phyloP scores from a whole-genome alignment of 176 grass and related monocot genomes.

The Phoenix dactylifera region DNA sequence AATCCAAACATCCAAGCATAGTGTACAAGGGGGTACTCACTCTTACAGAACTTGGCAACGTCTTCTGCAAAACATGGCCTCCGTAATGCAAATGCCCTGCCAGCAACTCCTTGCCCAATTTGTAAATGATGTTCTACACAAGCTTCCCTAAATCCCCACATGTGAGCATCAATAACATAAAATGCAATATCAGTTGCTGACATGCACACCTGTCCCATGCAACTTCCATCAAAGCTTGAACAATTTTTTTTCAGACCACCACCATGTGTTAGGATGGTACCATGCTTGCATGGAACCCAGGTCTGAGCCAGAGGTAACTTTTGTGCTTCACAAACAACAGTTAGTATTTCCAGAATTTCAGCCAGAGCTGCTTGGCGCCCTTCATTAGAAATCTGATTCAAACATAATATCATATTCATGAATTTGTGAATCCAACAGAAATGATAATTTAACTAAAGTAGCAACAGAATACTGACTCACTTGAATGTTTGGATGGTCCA shows the following conservation, averaged over 20 bases:
- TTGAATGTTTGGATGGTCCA: slow-evolving; percentile 20
- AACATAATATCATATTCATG: slow-evolving; percentile 3
- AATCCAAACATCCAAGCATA: slow-evolving; percentile 26
- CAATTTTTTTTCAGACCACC: slow-evolving; percentile 16
- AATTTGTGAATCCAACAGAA: slow-evolving; percentile 8
- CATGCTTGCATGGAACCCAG: slow-evolving; percentile 26
- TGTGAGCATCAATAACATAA: slow-evolving; percentile 21
- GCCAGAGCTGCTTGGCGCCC: slow-evolving; percentile 20
- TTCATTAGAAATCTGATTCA: slow-evolving; percentile 17
- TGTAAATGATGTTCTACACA: slow-evolving; percentile 27
- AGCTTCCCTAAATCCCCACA: slow-evolving; percentile 28
- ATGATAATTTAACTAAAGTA: neutral
- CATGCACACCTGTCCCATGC: slow-evolving; percentile 20
- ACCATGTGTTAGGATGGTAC: slow-evolving; percentile 1
- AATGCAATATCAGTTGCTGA: slow-evolving; percentile 25
- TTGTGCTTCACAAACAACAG: slow-evolving; percentile 19
- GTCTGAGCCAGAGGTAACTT: slow-evolving; percentile 23
- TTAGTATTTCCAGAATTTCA: slow-evolving; percentile 26
- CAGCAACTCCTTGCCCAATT: slow-evolving; percentile 20
- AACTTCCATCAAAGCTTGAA: slow-evolving; percentile 26
- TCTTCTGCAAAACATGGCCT: slow-evolving; percentile 14
- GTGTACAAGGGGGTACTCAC: slow-evolving; percentile 25
- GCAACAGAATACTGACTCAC: slow-evolving; percentile 4
- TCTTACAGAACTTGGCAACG: slow-evolving; percentile 18
- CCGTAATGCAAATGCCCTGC: slow-evolving; percentile 18